These are phyloP conservation scores for Aspergillus pseudonomiae DNA, from an alignment of 2,329 filamentous ascomycete species.

Conservation along the genomic window DNA sequence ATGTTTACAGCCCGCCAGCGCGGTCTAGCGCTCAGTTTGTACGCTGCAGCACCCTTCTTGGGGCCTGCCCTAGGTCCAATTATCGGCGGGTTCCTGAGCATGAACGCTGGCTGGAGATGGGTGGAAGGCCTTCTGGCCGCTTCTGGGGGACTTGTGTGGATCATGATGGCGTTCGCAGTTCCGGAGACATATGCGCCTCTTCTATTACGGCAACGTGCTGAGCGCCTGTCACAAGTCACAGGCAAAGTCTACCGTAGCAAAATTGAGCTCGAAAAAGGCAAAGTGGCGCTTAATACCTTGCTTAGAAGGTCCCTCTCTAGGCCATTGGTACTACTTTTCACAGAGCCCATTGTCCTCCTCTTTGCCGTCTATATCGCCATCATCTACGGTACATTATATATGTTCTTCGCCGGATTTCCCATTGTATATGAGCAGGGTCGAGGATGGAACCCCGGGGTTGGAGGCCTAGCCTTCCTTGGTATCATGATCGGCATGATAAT, in stretches of 20 bases:
- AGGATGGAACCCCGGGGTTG: conserved; percentile 8
- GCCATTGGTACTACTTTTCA: conserved; percentile 8
- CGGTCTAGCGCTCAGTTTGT: conserved; percentile 11
- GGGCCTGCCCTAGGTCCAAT: conserved; percentile 10
- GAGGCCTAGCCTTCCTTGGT: conserved; percentile 10
- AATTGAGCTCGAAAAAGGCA: conserved; percentile 4
- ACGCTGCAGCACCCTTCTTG: conserved; percentile 8
- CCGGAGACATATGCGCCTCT: conserved; percentile 11
- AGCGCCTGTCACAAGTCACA: neutral
- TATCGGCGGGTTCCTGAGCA: conserved; percentile 10
- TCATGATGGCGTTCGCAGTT: conserved; percentile 5
- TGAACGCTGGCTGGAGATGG: conserved; percentile 13
- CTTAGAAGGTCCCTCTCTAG: conserved; percentile 4
- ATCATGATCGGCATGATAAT: conserved; percentile 8
- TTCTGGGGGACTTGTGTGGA: conserved; percentile 1
- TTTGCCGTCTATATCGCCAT: conserved; percentile 14
- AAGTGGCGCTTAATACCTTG: neutral
- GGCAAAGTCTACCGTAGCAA: conserved; percentile 11
- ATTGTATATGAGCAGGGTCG: conserved; percentile 12
- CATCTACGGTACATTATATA: conserved; percentile 13
- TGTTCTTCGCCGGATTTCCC: conserved; percentile 13
- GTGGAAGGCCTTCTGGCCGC: conserved; percentile 7
- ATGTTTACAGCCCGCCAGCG: conserved; percentile 10
- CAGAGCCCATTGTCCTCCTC: conserved; percentile 11
- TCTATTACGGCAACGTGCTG: conserved; percentile 5